Percentiles rank a stretch among this genome's conserved stretches.
Conservation (phyloP, 345 rosid genomes). For the Gossypium ekmanianum region DNA sequence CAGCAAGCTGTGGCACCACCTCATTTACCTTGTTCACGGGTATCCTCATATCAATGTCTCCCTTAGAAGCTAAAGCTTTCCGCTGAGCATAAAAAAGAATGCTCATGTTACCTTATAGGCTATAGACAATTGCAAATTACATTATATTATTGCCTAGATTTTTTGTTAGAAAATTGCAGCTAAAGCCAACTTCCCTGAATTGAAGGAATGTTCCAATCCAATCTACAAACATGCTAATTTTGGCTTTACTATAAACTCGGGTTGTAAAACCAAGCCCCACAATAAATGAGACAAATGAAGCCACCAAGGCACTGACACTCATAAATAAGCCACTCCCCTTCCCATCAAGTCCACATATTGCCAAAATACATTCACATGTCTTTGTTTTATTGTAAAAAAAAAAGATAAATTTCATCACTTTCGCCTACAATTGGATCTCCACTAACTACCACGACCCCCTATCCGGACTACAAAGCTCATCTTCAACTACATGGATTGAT, state of each 20-base stretch:
- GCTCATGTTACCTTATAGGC: not conserved
- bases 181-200: not conserved
- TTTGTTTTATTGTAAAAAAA: constrained; percentile 37
- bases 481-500: constrained; percentile 11
- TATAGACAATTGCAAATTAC: not conserved
- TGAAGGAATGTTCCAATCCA: constrained; percentile 2
- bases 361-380: constrained; percentile 71
- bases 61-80: not conserved
- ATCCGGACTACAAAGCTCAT: constrained; percentile 28
- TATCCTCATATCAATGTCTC: not conserved
- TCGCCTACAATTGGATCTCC: constrained; percentile 34
- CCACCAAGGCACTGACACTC: not conserved
- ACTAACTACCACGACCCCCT: constrained; percentile 24
- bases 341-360: constrained; percentile 27
- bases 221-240: not conserved
- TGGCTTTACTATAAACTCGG: not conserved
- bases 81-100: not conserved
- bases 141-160: not conserved
- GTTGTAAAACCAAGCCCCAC: constrained; percentile 24
- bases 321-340: constrained; percentile 8
- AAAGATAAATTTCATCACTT: constrained; percentile 25
- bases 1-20: not conserved
- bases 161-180: not conserved
- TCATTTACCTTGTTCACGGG: constrained; percentile 3
- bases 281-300: constrained; percentile 17